Evolutionary conservation across 129 eudicot species (phyloP), one percentile per base, ranked within the genome.

Genomic region (Helianthus annuus): DNA sequence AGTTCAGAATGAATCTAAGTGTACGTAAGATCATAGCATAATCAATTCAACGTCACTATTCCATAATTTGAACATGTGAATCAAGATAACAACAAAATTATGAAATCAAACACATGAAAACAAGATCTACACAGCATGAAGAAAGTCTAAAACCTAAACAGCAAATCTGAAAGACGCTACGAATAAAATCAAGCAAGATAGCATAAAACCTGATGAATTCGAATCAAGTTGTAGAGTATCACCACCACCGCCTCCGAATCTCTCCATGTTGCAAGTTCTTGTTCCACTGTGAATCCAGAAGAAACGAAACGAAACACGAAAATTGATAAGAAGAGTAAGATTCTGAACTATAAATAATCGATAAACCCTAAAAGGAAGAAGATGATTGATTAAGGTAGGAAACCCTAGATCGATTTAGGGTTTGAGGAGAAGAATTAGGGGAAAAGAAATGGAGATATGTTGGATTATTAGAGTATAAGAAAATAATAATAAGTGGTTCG

Each of bases 401-500:
- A 77, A 77, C 72, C 76, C 77, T 70, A 6, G 73, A 48, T 1
- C 60, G 69, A 34, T 59, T 32, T 78, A 77, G 81, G 81, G 81
- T 78, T 78, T 78, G 81, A 63, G 81, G 70, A 70, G 24, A 48
- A 77, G 81, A 62, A 77, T 60, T 75, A 68, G 73, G 81, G 75
- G 81, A 52, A 77, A 54, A 17, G 2, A 51, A 11, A 24, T 29
- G 15, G 29, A 58, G 64, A 58, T 2, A 32, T 32, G 36, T 54
- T 64, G 82, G 82, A 78, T 78, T 32, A 32, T 78, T 32, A 32
- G 36, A 32, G 36, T 32, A 32, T 32, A 32, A 19, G 22, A 19
- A 1, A 27, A 27, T 27, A 27, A 27, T 32, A 32, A 32, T 48
- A 74, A 63, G 71, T 74, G 63, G 64, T 74, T 63, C 51, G 64